A percentile compares a stretch with the other conserved stretches of the same genome.
phyloP scores from a whole-genome alignment of 192 early-diverging fungal species.

The Coemansia sp. region DNA sequence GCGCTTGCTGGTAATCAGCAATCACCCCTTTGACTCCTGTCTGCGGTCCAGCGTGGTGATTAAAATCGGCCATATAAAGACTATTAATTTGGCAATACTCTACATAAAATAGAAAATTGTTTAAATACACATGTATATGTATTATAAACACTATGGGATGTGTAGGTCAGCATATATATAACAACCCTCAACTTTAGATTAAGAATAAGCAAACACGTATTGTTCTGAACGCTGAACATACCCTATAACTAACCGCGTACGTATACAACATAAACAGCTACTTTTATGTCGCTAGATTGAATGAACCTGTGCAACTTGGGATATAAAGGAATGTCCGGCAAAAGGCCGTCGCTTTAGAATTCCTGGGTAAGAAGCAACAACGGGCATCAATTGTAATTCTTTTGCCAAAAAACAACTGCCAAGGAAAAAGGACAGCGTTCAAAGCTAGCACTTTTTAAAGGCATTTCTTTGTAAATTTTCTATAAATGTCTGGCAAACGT shows the following conservation, averaged over 20 bases:
- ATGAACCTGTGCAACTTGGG: constrained; percentile 82
- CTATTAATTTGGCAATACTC: constrained; percentile 9
- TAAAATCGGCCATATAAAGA: not conserved
- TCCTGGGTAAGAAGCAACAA: too few relatives aligned
- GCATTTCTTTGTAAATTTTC: too few relatives aligned
- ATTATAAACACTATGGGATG: too few relatives aligned
- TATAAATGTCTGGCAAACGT: too few relatives aligned
- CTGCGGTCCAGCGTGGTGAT: constrained; percentile 31
- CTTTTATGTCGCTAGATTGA: constrained; percentile 79
- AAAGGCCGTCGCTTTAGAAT: too few relatives aligned
- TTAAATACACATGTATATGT: too few relatives aligned
- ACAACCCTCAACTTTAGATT: too few relatives aligned
- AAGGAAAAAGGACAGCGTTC: not conserved
- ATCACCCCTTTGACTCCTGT: constrained; percentile 49
- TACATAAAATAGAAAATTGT: not conserved
- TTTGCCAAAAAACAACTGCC: constrained; percentile 4
- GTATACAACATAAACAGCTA: constrained; percentile 82
- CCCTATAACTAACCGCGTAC: constrained; percentile 95
- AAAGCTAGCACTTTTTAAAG: not conserved
- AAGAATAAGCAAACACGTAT: too few relatives aligned
- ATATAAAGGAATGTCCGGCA: too few relatives aligned
- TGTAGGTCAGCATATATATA: too few relatives aligned
- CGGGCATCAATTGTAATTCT: too few relatives aligned
- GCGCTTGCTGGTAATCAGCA: constrained; percentile 39
- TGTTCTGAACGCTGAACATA: constrained; percentile 57